A percentile compares a stretch with the other conserved stretches of the same genome.
These are phyloP conservation scores for Cutaneotrichosporon dermatis DNA, from an alignment of 1,284 basidiomycete species.

Conservation along the genomic window DNA sequence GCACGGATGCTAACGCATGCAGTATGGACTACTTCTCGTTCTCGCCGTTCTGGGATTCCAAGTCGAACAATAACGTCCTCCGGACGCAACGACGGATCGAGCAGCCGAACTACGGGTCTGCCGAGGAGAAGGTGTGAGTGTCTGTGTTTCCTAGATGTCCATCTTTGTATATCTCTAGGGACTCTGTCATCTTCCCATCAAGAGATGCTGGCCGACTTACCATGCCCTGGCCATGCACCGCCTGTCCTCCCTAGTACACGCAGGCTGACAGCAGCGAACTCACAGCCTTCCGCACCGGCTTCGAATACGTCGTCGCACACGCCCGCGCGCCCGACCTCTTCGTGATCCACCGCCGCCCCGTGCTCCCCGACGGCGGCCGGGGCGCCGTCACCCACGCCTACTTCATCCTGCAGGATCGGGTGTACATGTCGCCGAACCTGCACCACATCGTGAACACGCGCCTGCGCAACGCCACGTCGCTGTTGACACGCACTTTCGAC, in stretches of 20 bases:
- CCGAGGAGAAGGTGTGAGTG: conserved; percentile 41
- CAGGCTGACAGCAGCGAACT: conserved; percentile 26
- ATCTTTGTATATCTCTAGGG: too few species aligned
- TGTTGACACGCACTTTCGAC: conserved; percentile 35
- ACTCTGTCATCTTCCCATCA: too few species aligned
- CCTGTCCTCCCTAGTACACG: too few species aligned
- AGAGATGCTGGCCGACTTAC: too few species aligned
- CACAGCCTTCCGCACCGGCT: conserved; percentile 32
- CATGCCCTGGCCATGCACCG: too few species aligned
- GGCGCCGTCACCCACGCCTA: conserved; percentile 32
- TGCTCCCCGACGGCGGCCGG: conserved; percentile 26
- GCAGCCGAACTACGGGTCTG: conserved; percentile 38
- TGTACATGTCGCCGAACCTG: conserved; percentile 41
- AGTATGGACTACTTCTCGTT: conserved; percentile 47
- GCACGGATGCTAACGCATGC: conserved; percentile 5
- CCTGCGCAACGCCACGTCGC: conserved; percentile 27
- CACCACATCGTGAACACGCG: conserved; percentile 33
- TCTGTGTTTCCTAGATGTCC: too few species aligned
- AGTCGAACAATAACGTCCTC: conserved; percentile 42
- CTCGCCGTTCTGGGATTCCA: conserved; percentile 43
- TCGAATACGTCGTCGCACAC: conserved; percentile 45
- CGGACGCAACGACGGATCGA: conserved; percentile 37
- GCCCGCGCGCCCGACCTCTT: conserved; percentile 39
- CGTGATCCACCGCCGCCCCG: conserved; percentile 37
- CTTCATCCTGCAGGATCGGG: conserved; percentile 40